These are phyloP conservation scores for Tylopilus sp. DNA, from an alignment of 1,284 basidiomycete genomes.

Conservation along the genomic window DNA sequence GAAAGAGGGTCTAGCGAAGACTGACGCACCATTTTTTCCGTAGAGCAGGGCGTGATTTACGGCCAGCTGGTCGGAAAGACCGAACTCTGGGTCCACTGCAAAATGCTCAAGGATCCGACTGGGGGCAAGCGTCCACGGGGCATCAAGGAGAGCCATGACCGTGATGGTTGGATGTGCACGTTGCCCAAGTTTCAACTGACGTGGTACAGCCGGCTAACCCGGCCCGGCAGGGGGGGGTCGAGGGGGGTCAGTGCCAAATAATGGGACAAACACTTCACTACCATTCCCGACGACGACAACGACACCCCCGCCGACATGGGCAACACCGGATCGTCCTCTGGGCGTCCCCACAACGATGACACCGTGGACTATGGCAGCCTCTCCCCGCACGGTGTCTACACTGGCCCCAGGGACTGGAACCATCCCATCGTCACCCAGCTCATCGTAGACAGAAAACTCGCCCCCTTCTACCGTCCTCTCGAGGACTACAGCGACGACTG, in stretches of 20 bases:
- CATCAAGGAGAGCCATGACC: slow-evolving; percentile 46
- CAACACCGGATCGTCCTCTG: slow-evolving; percentile 70
- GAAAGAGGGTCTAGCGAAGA: not conserved
- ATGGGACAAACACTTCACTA: slow-evolving; percentile 18
- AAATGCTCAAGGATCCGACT: slow-evolving; percentile 64
- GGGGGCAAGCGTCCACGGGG: slow-evolving; percentile 68
- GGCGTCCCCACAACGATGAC: slow-evolving; percentile 68
- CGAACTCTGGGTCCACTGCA: slow-evolving; percentile 49
- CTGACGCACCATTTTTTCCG: slow-evolving; percentile 75
- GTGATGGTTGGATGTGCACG: slow-evolving; percentile 7
- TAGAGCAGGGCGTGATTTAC: slow-evolving; percentile 73
- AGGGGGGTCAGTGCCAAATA: slow-evolving; percentile 26
- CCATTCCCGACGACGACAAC: slow-evolving; percentile 4
- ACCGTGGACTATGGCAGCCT: slow-evolving; percentile 81
- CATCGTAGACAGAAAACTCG: slow-evolving; percentile 84
- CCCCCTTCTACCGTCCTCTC: slow-evolving; percentile 93
- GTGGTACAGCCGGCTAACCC: slow-evolving; percentile 3
- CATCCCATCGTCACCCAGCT: slow-evolving; percentile 82
- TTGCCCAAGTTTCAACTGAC: slow-evolving; percentile 6
- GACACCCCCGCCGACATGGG: slow-evolving; percentile 50
- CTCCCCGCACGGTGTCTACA: slow-evolving; percentile 87
- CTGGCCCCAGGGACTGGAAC: slow-evolving; percentile 86
- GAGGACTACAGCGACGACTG: slow-evolving; percentile 90
- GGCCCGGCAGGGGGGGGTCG: slow-evolving; percentile 18
- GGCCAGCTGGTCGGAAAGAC: slow-evolving; percentile 60